Base-by-base conservation (phyloP, 768 basidiomycete species). In the Leccinellum rugosiceps region DNA sequence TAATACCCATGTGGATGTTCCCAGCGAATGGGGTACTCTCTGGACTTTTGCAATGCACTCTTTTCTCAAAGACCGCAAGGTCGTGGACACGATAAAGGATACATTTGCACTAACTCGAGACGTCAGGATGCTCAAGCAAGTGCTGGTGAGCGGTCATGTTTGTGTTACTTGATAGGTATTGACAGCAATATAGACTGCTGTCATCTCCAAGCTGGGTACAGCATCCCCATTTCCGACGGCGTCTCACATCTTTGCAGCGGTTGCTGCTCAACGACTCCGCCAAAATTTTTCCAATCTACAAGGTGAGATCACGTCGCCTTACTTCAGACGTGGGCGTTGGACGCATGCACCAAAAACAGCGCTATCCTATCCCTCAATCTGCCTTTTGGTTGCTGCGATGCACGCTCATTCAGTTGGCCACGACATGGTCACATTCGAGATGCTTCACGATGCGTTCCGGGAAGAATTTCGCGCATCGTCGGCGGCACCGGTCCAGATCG, bases 351-450 rank as follows among this genome's bases (percentile, higher is more conserved):
- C 10, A 13, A 48, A 44, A 55, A 17, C 63, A 94, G 91, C 78
- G 55, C 69, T 94, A 21, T 75, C 92, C 19, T 92, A 95, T 67
- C 90, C 94, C 8, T 76, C 83, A 3, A 72, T 93, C 19, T 94
- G 92, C 66, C 79, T 96, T 30, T 80, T 97, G 44, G 87, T 98
- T 58, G 89, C 94, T n/a, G 80, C 85, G 14, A 80, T 86, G 65
- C 95, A 97, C 66, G 79, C 85, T 4, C 75, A 84, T 25, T 86
- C 85, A 10, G 83, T 84, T 6, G 94, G 94, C 0, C 87, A 94
- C 58, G 79, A 88, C 19, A 75, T 75, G 14, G 86, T 97, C 72
- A 98, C 91, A 30, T 96, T 98, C 67, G 92, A 95, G 65, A 93
- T 95, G 86, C 80, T 96, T 8, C 80, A 88, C 59, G 90, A 92